Evolutionary conservation across 176 grass and related monocot genomes (phyloP).

Genomic region (Carex pumila): DNA sequence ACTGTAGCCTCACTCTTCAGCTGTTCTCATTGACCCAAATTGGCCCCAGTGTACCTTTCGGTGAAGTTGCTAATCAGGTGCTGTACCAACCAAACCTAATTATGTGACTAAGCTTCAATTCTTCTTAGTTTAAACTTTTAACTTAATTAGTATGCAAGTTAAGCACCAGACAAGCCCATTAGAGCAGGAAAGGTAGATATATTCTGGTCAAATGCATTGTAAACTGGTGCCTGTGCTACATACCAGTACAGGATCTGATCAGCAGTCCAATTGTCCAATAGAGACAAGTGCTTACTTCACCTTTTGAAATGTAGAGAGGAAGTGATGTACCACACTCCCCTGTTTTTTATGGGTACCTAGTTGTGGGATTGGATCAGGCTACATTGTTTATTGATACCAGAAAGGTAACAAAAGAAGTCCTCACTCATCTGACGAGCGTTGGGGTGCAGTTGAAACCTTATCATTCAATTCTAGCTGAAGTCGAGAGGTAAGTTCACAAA

Average conservation of each 20-base stretch:
- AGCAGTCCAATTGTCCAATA: neutral
- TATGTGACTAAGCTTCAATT: neutral
- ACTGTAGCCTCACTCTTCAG: too few species aligned
- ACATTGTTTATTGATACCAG: constrained; percentile 77
- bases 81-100: neutral
- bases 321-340: constrained; percentile 88
- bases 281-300: neutral
- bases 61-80: neutral
- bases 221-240: neutral
- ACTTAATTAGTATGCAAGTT: neutral
- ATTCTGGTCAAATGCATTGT: neutral
- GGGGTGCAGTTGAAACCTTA: constrained; percentile 75
- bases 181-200: neutral
- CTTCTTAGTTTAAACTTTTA: neutral
- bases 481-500: constrained; percentile 51
- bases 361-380: constrained; percentile 50
- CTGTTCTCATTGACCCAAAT: neutral
- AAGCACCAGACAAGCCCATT: neutral
- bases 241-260: neutral
- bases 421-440: constrained; percentile 53
- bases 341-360: constrained; percentile 88
- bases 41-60: neutral
- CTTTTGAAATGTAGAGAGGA: constrained; percentile 65
- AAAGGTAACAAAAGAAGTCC: constrained; percentile 60
- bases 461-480: constrained; percentile 61